phyloP scores from a whole-genome alignment of 23 red algal genomes.

The Rhodosorus marinus region DNA sequence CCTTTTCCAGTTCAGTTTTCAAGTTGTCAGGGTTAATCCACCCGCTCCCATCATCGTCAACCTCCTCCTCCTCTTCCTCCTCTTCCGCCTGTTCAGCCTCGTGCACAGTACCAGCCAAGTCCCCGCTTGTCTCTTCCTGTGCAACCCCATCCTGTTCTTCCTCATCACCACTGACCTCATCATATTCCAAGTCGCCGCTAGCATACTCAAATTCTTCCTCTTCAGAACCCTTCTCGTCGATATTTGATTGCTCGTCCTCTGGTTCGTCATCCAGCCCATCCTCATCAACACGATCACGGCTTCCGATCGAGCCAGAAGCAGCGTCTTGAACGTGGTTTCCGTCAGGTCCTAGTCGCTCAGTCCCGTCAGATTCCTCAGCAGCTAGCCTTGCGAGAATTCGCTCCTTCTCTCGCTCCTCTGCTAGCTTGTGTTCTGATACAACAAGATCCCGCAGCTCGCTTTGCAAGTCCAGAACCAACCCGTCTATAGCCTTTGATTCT shows the following conservation, averaged over 20 bases:
- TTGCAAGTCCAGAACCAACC: background rate
- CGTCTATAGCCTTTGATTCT: too few relatives aligned
- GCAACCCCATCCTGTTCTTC: slow-evolving; percentile 5
- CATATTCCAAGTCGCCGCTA: background rate
- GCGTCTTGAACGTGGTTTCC: background rate
- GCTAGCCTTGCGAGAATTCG: slow-evolving; percentile 4
- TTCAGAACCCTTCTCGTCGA: too few relatives aligned
- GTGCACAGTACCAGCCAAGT: too few relatives aligned
- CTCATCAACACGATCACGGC: too few relatives aligned
- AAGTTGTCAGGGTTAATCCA: slow-evolving; percentile 75
- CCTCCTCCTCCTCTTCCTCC: slow-evolving; percentile 7
- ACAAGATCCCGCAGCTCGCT: background rate
- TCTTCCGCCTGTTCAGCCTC: slow-evolving; percentile 3
- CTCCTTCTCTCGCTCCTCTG: slow-evolving; percentile 3
- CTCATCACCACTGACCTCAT: slow-evolving; percentile 4
- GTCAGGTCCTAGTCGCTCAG: background rate
- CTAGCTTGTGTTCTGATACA: background rate
- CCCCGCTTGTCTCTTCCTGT: too few relatives aligned
- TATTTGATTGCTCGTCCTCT: too few relatives aligned
- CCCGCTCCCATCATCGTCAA: slow-evolving; percentile 24
- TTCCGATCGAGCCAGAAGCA: too few relatives aligned
- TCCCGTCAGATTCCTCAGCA: slow-evolving; percentile 2
- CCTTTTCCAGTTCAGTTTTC: slow-evolving; percentile 20
- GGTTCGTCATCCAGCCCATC: too few relatives aligned
- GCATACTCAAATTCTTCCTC: background rate